Evolutionary conservation across 495 filamentous ascomycete species (phyloP), one percentile per base, ranked within the genome.

Genomic region (Trichoderma virens): DNA sequence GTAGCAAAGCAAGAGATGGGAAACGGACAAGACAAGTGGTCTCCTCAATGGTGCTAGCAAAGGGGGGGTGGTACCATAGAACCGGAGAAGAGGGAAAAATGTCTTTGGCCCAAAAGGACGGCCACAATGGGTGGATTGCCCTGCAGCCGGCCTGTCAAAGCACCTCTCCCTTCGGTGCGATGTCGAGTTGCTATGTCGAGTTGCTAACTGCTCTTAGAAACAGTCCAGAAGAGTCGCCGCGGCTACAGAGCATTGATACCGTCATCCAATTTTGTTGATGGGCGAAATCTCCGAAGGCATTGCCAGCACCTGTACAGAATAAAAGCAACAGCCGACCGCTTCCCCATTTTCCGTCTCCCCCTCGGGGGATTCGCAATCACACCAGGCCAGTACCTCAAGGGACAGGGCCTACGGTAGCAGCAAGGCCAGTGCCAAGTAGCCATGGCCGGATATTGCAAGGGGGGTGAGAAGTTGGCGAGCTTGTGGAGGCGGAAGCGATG

Each of bases 161-260:
- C 34, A 2, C n/a, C n/a, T 35, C 13, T 35, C 2, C 1, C 13
- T 13, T 35, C 34, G 34, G 34, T 35, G 6, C 34, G 13, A 0
- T 13, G 34, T 35, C 34, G 13, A 35, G 34, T 7, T 35, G 34
- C 34, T 35, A 35, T 7, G 34, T 13, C 13, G 34, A 6, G 6
- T 35, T 35, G 6, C 6, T 35, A 7, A 5, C 41, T 45, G n/a
- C 5, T 45, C 5, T 8, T 28, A 18, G 27, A 16, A 54, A 5
- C 51, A 30, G 23, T 56, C 51, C 51, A 56, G 51, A 56, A 56
- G 51, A 13, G 51, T 56, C 51, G 51, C 51, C 51, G 51, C 51
- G 51, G 45, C 45, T 23, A 13, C n/a, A 4, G 25, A n/a, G 20
- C 45, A 54, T 8, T 5, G 27, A 16, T 20, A n/a, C 25, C 27